These are phyloP conservation scores for Orbilia quercus DNA, from an alignment of 2,329 filamentous ascomycete species.

Conservation along the genomic window DNA sequence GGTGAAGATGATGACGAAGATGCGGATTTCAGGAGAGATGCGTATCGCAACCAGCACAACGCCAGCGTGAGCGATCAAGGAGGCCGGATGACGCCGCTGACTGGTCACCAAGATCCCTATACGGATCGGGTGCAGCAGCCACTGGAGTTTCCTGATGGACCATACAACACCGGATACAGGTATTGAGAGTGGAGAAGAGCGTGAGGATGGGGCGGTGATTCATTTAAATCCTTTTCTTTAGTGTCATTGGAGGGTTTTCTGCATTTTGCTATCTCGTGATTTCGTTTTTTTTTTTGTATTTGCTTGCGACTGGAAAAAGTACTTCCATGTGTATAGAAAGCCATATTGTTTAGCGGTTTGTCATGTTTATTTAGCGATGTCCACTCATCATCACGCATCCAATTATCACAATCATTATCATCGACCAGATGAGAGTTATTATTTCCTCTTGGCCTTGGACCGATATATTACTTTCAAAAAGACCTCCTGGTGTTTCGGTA, in stretches of 20 bases:
- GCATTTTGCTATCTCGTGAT: not conserved
- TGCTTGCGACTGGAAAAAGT: not conserved
- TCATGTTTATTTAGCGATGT: conserved; percentile 30
- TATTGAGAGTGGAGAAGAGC: conserved; percentile 20
- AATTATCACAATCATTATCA: too few relatives aligned
- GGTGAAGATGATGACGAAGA: conserved; percentile 54
- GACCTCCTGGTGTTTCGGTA: too few relatives aligned
- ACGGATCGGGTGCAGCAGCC: conserved; percentile 45
- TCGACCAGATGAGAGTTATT: too few relatives aligned
- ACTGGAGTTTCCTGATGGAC: conserved; percentile 47
- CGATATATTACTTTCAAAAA: too few relatives aligned
- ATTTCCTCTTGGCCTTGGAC: too few relatives aligned
- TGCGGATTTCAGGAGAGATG: conserved; percentile 45
- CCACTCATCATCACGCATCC: not conserved
- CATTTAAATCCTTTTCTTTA: not conserved
- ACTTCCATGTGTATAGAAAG: not conserved
- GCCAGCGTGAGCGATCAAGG: conserved; percentile 40
- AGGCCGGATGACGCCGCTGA: conserved; percentile 45
- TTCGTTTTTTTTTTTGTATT: not conserved
- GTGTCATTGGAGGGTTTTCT: not conserved
- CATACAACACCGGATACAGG: conserved; percentile 44
- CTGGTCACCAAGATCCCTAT: conserved; percentile 51
- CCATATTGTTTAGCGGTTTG: conserved; percentile 19
- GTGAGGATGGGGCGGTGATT: not conserved
- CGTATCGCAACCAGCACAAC: conserved; percentile 49